These are phyloP conservation scores for Colletotrichum australisinense DNA, from an alignment of 2,329 filamentous ascomycete genomes.

Conservation along the genomic window DNA sequence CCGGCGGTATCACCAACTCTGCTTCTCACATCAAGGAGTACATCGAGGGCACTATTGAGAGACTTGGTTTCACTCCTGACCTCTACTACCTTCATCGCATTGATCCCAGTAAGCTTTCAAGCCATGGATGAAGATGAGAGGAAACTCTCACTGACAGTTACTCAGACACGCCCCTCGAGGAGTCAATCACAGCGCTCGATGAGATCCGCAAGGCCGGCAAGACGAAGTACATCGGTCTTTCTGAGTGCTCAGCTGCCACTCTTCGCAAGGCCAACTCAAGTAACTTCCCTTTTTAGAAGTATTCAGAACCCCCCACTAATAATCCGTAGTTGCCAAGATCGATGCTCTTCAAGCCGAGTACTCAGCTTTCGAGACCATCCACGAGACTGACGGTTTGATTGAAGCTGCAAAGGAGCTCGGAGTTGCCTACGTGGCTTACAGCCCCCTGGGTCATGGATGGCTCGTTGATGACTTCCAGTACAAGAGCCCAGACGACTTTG, in stretches of 20 bases:
- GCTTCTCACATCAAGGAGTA: constrained; percentile 58
- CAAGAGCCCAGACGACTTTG: constrained; percentile 58
- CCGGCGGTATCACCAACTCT: constrained; percentile 53
- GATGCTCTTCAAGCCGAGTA: constrained; percentile 60
- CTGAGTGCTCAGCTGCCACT: constrained; percentile 57
- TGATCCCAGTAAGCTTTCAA: constrained; percentile 50
- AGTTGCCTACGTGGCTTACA: constrained; percentile 57
- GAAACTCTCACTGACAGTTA: background rate
- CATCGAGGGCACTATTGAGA: constrained; percentile 60
- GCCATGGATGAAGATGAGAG: background rate
- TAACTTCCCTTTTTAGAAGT: constrained; percentile 35
- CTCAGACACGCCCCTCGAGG: constrained; percentile 54
- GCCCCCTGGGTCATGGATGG: constrained; percentile 59
- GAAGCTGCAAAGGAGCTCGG: constrained; percentile 53
- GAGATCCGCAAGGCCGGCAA: constrained; percentile 57
- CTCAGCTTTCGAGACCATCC: constrained; percentile 43
- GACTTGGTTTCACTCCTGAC: constrained; percentile 59
- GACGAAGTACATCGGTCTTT: constrained; percentile 61
- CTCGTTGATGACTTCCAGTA: constrained; percentile 56
- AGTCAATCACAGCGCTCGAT: constrained; percentile 59
- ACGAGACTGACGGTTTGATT: constrained; percentile 48
- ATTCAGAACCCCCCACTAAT: background rate
- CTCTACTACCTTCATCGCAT: constrained; percentile 58
- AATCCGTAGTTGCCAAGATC: constrained; percentile 55
- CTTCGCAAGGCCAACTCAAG: constrained; percentile 57